Conservation (phyloP, 1,139 yeast species). For the Geotrichum macrosporum region DNA sequence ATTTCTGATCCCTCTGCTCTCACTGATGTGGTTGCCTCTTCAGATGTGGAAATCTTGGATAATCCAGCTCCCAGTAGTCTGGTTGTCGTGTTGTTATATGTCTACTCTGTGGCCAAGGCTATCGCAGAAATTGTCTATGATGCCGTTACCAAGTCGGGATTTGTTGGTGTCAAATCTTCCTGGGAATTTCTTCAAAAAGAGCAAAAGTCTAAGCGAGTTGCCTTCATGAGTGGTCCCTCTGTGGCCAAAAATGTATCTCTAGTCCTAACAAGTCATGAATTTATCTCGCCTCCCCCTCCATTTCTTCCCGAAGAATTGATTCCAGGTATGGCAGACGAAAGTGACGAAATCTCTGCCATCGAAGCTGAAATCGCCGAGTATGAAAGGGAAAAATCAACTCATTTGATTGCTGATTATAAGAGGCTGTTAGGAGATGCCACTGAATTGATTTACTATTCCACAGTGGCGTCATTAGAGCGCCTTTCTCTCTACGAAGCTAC, state of each 20-base stretch:
- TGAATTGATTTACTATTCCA: conserved; percentile 25
- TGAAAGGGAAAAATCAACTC: conserved; percentile 18
- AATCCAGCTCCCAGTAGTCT: conserved; percentile 3
- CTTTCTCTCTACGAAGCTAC: conserved; percentile 29
- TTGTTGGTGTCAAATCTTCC: background rate
- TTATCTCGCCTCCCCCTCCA: conserved; percentile 25
- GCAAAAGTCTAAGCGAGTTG: background rate
- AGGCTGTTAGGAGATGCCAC: conserved; percentile 27
- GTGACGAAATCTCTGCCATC: conserved; percentile 21
- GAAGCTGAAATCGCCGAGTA: conserved; percentile 17
- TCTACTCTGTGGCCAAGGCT: conserved; percentile 2
- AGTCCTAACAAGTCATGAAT: conserved; percentile 23
- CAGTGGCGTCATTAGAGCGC: conserved; percentile 22
- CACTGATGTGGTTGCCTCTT: background rate
- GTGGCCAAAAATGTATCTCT: conserved; percentile 27
- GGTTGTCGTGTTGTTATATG: background rate
- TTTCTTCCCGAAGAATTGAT: conserved; percentile 21
- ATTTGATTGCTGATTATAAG: conserved; percentile 22
- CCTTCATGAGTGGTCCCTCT: conserved; percentile 12
- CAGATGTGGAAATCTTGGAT: conserved; percentile 8
- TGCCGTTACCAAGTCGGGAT: background rate
- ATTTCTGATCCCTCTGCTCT: conserved; percentile 6
- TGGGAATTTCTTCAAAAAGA: background rate
- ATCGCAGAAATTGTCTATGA: background rate
- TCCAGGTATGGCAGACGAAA: conserved; percentile 22